Evolutionary conservation across 495 filamentous ascomycete genomes (phyloP), one percentile per base, ranked within the genome.

Genomic region (Hypoxylon subgilvum): DNA sequence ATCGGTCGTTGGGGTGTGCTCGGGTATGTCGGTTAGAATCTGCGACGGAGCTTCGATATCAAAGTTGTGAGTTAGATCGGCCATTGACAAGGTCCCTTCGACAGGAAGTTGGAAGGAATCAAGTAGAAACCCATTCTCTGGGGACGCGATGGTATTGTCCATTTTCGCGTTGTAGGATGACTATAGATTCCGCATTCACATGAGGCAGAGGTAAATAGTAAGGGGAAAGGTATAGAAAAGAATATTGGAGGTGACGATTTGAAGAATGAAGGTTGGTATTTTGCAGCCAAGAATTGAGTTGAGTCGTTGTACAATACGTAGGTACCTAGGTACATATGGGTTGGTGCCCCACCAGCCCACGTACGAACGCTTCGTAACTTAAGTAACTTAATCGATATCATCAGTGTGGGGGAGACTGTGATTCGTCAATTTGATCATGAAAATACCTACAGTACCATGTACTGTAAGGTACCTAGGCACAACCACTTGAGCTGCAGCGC

Each of bases 311-410:
- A 19, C 38, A 4, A n/a, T n/a, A n/a, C n/a, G n/a, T n/a, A n/a
- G n/a, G n/a, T n/a, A n/a, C n/a, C n/a, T n/a, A n/a, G n/a, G n/a
- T n/a, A n/a, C n/a, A n/a, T n/a, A n/a, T n/a, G n/a, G n/a, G n/a
- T n/a, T 7, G 14, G n/a, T 3, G 52, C 53, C 58, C 58, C 58
- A 62, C 58, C 40, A n/a, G n/a, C n/a, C n/a, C n/a, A n/a, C n/a
- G n/a, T n/a, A n/a, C n/a, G n/a, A n/a, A n/a, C n/a, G n/a, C n/a
- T n/a, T n/a, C n/a, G n/a, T n/a, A n/a, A n/a, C n/a, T n/a, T n/a
- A n/a, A n/a, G n/a, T n/a, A n/a, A n/a, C n/a, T 59, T 35, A 40
- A 18, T 36, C 30, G 16, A 22, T 44, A 50, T 22, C 18, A 43
- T n/a, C n/a, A n/a, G n/a, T 58, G 47, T 44, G 55, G 46, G 55